Percentiles rank a stretch among this genome's conserved stretches.
phyloP scores from a whole-genome alignment of 1,139 yeast species.

The Hanseniaspora uvarum region DNA sequence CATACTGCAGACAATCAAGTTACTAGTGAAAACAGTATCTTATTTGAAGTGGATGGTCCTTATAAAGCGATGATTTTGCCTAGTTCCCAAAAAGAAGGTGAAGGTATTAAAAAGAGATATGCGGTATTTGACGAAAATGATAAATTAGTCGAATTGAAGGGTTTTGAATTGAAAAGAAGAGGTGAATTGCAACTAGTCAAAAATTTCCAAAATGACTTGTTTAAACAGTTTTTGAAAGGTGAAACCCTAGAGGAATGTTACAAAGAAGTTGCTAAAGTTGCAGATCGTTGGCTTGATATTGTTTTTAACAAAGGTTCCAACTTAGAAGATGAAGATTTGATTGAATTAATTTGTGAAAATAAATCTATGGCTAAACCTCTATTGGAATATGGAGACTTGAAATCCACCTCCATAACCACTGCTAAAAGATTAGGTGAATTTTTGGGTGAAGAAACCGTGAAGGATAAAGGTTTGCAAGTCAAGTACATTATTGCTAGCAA shows the following conservation, averaged over 20 bases:
- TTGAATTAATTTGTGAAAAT: constrained; percentile 91
- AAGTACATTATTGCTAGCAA: constrained; percentile 81
- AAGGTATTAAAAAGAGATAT: constrained; percentile 88
- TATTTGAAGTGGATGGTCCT: constrained; percentile 98
- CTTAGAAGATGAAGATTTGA: constrained; percentile 86
- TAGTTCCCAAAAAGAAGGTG: constrained; percentile 94
- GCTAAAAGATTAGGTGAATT: constrained; percentile 90
- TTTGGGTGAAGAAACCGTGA: constrained; percentile 94
- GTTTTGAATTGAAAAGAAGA: constrained; percentile 91
- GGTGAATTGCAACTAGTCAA: constrained; percentile 92
- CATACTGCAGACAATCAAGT: constrained; percentile 71
- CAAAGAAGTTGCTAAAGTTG: constrained; percentile 79
- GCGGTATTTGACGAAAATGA: constrained; percentile 97
- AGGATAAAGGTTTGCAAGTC: constrained; percentile 92
- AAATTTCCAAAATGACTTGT: constrained; percentile 89
- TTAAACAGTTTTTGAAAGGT: constrained; percentile 84
- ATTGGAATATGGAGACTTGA: constrained; percentile 80
- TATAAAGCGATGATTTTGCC: constrained; percentile 96
- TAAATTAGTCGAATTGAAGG: constrained; percentile 85
- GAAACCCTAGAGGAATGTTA: constrained; percentile 68
- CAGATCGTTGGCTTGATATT: constrained; percentile 93
- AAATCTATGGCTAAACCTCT: constrained; percentile 89
- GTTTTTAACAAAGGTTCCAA: constrained; percentile 76
- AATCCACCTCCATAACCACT: constrained; percentile 91
- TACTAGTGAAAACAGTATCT: constrained; percentile 78